Evolutionary conservation across 2,329 filamentous ascomycete genomes (phyloP), one percentile per base, ranked within the genome.

Genomic region (Paecilomyces sp.): DNA sequence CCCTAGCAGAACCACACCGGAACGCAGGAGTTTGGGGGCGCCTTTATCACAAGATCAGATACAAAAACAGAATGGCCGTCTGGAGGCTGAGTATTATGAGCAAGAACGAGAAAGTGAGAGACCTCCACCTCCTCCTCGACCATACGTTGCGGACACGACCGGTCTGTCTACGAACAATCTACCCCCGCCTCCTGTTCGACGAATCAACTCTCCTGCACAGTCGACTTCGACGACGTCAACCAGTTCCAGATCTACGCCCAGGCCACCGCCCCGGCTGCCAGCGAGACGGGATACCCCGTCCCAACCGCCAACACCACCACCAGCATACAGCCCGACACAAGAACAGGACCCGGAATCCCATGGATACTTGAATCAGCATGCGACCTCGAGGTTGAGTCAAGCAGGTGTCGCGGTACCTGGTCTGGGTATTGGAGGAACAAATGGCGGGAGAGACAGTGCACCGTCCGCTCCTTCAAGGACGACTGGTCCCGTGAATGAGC

Each of bases 361-460:
- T 47, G 73, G 73, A 13, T 70, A 76, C 55, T 65, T 86, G 52
- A 85, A 86, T 58, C 80, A 83, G 65, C 83, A 80, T 4, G 87
- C 91, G 4, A 71, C 88, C 58, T 81, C 77, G 60, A 83, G 90
- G 51, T 80, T 97, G 8, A 85, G 87, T 11, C 83, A 85, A 41
- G 87, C 90, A 0, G 92, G 92, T 0, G 81, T 96, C 5, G 89
- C 87, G 0, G 90, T 96, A 0, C 88, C 91, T 0, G 88, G 83
- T 0, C 79, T 96, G 3, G 89, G 89, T 4, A 95, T 96, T 62
- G 87, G 85, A 3, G 64, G 65, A 57, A 41, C 51, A 65, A 65
- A 55, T 61, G 66, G 15, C 62, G 62, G 58, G 60, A 60, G 33
- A 69, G 54, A 75, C 65, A 67, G 70, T 61, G 71, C 71, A 56